Evolutionary conservation across 352 stramenopile genomes (phyloP), one percentile per base, ranked within the genome.

Genomic region (Phytophthora fragariaefolia): DNA sequence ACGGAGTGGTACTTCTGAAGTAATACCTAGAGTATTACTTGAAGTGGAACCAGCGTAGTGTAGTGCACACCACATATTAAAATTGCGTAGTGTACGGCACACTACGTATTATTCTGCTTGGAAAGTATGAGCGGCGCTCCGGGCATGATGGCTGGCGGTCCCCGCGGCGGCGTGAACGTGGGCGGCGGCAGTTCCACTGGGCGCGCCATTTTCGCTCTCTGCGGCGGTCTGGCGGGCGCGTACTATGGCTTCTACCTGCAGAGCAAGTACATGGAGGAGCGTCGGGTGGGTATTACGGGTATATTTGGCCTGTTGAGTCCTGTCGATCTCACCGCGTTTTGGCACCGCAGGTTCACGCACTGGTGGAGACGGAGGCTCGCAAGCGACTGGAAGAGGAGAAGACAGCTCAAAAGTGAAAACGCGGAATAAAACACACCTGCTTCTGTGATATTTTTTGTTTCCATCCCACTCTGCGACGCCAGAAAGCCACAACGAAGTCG

Each of bases 211-310:
- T 92, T 94, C 51, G 86, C 84, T 3, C 26, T 94, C 7, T 84
- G 73, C 47, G 86, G 86, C 34, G 84, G 86, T 48, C 71, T 94
- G 28, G 79, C 73, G 12, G 86, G 86, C 8, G 86, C 86, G 24
- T 94, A 94, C 68, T 84, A 82, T 32, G 86, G 86, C 30, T 94
- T 94, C 30, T 94, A 93, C 50, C 66, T 94, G 63, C 86, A 94
- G 74, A 90, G 74, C 69, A 94, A 93, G 64, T 92, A 87, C 61
- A 84, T 94, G 42, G 86, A 94, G 72, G 84, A 94, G 66, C 79
- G 82, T 61, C 79, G 81, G 36, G 86, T 92, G 73, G 24, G 68
- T 52, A n/a, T n/a, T n/a, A n/a, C n/a, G n/a, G n/a, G n/a, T n/a
- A n/a, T n/a, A n/a, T n/a, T n/a, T n/a, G n/a, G n/a, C n/a, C n/a